These are phyloP conservation scores for Thalia dealbata DNA, from an alignment of 176 grass and related monocot species.

Conservation along the genomic window DNA sequence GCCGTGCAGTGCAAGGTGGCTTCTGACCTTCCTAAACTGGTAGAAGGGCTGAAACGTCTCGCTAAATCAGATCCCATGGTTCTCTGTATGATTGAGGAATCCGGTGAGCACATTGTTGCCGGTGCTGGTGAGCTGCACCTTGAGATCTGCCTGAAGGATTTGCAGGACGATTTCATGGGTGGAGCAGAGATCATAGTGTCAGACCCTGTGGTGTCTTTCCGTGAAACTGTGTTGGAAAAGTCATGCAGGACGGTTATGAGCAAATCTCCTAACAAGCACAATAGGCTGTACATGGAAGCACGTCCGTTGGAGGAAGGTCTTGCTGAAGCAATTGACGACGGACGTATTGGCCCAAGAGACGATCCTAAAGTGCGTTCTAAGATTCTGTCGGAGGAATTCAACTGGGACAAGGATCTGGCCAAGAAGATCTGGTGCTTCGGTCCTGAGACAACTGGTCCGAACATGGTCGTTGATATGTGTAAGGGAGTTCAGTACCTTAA, in stretches of 20 bases:
- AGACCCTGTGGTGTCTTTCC: constrained; percentile 78
- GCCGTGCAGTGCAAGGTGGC: constrained; percentile 74
- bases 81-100: constrained; percentile 65
- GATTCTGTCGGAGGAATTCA: constrained; percentile 63
- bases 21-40: constrained; percentile 74
- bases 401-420: constrained; percentile 77
- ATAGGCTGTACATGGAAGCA: constrained; percentile 77
- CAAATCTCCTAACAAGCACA: constrained; percentile 88
- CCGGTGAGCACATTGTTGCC: constrained; percentile 78
- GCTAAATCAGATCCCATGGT: constrained; percentile 88
- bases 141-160: constrained; percentile 73
- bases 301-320: constrained; percentile 57
- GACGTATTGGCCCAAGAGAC: constrained; percentile 60
- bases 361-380: constrained; percentile 66
- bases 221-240: constrained; percentile 81
- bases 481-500: constrained; percentile 88
- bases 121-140: constrained; percentile 80
- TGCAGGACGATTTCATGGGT: constrained; percentile 82
- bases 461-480: constrained; percentile 91
- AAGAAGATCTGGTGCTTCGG: constrained; percentile 96
- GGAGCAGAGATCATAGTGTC: constrained; percentile 71
- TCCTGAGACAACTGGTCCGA: constrained; percentile 69
- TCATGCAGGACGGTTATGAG: constrained; percentile 72
- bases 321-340: constrained; percentile 65
- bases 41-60: constrained; percentile 75